Percentiles rank a stretch among this genome's conserved stretches.
Conservation (phyloP, 2,329 filamentous ascomycete genomes). For the Sporothrix mexicana region DNA sequence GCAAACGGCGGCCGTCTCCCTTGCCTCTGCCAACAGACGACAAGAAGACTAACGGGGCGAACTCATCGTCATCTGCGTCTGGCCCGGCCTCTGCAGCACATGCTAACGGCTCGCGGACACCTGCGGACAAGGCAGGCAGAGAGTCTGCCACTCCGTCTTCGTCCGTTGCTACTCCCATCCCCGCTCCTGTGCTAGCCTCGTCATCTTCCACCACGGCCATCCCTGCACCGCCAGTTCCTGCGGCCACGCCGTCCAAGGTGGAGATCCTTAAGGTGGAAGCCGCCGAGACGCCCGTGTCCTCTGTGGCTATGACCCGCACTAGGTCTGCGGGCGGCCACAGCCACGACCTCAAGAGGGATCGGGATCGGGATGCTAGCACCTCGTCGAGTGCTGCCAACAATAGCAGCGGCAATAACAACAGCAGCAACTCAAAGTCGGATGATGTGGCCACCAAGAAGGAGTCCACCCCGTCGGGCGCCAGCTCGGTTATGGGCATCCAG, state of each 20-base stretch:
- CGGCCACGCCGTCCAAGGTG: constrained; percentile 43
- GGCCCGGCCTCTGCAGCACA: constrained; percentile 44
- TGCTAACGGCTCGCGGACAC: constrained; percentile 44
- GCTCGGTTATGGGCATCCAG: constrained; percentile 38
- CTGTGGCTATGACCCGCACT: constrained; percentile 32
- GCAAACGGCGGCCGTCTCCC: constrained; percentile 61
- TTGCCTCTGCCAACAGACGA: constrained; percentile 39
- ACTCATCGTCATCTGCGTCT: constrained; percentile 39
- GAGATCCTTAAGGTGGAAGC: constrained; percentile 42
- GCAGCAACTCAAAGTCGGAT: constrained; percentile 39
- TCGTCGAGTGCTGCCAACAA: background rate
- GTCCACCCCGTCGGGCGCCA: constrained; percentile 43
- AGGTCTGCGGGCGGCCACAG: constrained; percentile 32
- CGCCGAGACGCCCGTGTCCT: constrained; percentile 37
- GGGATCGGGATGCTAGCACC: constrained; percentile 16
- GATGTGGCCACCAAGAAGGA: constrained; percentile 57
- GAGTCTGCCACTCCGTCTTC: constrained; percentile 41
- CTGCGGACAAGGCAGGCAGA: constrained; percentile 58
- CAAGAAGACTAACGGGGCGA: constrained; percentile 9
- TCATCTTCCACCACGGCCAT: background rate
- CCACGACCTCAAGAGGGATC: constrained; percentile 48
- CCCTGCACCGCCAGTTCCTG: constrained; percentile 1
- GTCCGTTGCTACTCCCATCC: constrained; percentile 12
- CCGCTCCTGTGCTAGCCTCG: background rate
- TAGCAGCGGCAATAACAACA: too few relatives aligned